Percentiles rank a stretch among this genome's conserved stretches.
phyloP scores from a whole-genome alignment of 306 rosid genomes.

The Lagenaria siceraria region DNA sequence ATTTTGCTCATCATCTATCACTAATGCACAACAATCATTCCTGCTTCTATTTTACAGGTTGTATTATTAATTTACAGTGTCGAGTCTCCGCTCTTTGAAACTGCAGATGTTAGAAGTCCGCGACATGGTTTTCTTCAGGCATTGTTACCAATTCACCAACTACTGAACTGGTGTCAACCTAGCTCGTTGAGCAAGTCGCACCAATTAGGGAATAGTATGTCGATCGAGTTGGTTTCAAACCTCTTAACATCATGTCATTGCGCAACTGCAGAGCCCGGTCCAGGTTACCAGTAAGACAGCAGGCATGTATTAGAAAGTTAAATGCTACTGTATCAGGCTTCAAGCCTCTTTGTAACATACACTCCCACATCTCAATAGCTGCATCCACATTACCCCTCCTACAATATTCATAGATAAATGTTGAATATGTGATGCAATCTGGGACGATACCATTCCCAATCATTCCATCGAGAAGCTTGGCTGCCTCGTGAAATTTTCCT shows the following conservation, averaged over 20 bases:
- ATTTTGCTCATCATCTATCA: background rate
- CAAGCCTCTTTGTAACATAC: slow-evolving; percentile 65
- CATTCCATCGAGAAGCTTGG: slow-evolving; percentile 53
- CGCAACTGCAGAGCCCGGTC: slow-evolving; percentile 62
- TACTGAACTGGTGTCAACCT: background rate
- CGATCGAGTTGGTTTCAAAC: slow-evolving; percentile 38
- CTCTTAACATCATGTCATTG: slow-evolving; percentile 69
- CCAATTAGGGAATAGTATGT: slow-evolving; percentile 19
- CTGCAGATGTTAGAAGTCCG: background rate
- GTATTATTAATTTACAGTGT: background rate
- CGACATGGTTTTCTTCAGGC: background rate
- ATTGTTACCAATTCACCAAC: background rate
- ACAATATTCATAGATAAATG: slow-evolving; percentile 67
- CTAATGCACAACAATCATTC: background rate
- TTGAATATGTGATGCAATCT: slow-evolving; percentile 76
- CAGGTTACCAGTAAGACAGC: slow-evolving; percentile 67
- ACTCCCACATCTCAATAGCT: slow-evolving; percentile 62
- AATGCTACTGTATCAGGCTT: slow-evolving; percentile 68
- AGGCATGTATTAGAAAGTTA: slow-evolving; percentile 68
- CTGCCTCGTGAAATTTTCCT: slow-evolving; percentile 65
- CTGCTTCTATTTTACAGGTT: background rate
- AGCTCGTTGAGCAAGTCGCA: slow-evolving; percentile 18
- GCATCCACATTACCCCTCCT: slow-evolving; percentile 47
- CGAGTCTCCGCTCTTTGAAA: background rate
- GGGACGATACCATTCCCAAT: slow-evolving; percentile 48